Evolutionary conservation across 495 filamentous ascomycete genomes (phyloP).

Genomic region (Xylaria nigripes): DNA sequence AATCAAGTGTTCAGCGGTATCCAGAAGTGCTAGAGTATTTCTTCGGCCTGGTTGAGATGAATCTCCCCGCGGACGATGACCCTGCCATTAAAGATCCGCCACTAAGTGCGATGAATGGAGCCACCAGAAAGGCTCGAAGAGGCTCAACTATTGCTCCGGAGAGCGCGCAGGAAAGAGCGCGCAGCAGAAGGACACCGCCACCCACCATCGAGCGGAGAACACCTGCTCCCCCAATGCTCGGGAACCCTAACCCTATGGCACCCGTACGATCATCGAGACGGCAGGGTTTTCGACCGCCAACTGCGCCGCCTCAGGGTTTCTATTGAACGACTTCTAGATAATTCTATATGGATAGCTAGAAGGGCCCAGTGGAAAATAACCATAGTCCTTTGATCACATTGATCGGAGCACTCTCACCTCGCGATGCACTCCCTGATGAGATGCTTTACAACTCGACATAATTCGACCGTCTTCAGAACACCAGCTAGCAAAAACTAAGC

Average conservation of each 20-base stretch:
- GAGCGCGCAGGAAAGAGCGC: conserved; percentile 20
- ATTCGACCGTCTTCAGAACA: background rate
- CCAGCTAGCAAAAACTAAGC: background rate
- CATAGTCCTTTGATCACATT: background rate
- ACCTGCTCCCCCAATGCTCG: conserved; percentile 14
- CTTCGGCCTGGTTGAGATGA: conserved; percentile 55
- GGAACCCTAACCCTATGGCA: conserved; percentile 27
- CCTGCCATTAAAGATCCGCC: conserved; percentile 47
- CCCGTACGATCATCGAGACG: conserved; percentile 23
- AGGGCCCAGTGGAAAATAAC: background rate
- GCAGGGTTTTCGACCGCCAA: conserved; percentile 17
- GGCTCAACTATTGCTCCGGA: conserved; percentile 24
- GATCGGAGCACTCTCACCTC: background rate
- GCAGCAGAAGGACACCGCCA: conserved; percentile 22
- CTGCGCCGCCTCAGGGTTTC: conserved; percentile 1
- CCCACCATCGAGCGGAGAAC: conserved; percentile 23
- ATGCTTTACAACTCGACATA: background rate
- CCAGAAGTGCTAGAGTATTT: conserved; percentile 69
- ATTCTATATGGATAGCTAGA: background rate
- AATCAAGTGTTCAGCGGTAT: conserved; percentile 57
- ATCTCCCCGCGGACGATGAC: conserved; percentile 48
- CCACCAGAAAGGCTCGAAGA: conserved; percentile 32
- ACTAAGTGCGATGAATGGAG: conserved; percentile 42
- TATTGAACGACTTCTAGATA: conserved; percentile 2
- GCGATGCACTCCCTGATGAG: background rate